phyloP scores from a whole-genome alignment of 1,284 basidiomycete species.

The Trametes pubescens region DNA sequence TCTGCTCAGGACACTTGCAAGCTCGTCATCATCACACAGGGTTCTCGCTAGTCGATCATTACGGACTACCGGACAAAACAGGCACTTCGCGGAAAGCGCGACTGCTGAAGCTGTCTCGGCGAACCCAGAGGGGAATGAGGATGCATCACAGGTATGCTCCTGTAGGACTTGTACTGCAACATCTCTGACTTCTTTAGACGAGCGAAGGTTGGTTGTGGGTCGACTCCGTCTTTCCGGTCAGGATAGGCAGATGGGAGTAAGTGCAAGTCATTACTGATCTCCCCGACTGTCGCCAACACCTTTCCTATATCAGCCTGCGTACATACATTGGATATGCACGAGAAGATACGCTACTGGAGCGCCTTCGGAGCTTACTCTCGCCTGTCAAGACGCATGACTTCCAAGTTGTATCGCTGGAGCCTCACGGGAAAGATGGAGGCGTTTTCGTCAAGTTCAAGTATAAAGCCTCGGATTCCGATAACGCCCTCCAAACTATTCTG shows the following conservation, averaged over 20 bases:
- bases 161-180: too few relatives aligned
- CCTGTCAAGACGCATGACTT: slow-evolving; percentile 63
- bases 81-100: slow-evolving; percentile 21
- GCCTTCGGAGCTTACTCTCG: slow-evolving; percentile 58
- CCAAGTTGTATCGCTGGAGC: slow-evolving; percentile 63
- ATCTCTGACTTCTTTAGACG: slow-evolving; percentile 26
- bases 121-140: not conserved
- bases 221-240: slow-evolving; percentile 65
- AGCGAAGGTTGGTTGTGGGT: slow-evolving; percentile 58
- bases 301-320: slow-evolving; percentile 56
- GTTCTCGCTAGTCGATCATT: not conserved
- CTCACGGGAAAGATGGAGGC: slow-evolving; percentile 83
- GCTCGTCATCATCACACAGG: slow-evolving; percentile 14
- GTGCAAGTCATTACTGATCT: slow-evolving; percentile 34
- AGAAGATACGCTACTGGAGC: slow-evolving; percentile 60
- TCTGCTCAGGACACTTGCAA: slow-evolving; percentile 17
- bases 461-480: slow-evolving; percentile 48
- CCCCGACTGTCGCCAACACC: slow-evolving; percentile 17
- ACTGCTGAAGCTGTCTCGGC: not conserved
- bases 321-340: slow-evolving; percentile 66
- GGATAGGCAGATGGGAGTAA: slow-evolving; percentile 60
- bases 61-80: not conserved
- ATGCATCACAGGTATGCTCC: slow-evolving; percentile 13
- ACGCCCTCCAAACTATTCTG: slow-evolving; percentile 59
- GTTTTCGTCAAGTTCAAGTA: slow-evolving; percentile 87